A percentile compares a stretch with the other conserved stretches of the same genome.
Conservation (phyloP, 208 protist species). For the Crithidia fasciculata region DNA sequence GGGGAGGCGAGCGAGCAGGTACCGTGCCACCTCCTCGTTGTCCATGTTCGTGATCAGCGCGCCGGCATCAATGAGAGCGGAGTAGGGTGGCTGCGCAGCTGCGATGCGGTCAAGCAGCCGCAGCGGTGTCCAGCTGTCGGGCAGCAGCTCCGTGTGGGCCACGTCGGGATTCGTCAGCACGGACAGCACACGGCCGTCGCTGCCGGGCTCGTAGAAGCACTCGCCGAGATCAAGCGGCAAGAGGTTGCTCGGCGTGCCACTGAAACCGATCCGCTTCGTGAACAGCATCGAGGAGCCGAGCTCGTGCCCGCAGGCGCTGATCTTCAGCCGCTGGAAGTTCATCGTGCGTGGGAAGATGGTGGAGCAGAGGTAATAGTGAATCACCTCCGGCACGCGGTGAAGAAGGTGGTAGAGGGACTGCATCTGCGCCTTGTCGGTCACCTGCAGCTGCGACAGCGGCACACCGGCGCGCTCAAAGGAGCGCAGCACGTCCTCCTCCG, state of each 20-base stretch:
- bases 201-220: constrained; percentile 94
- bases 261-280: constrained; percentile 93
- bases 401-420: constrained; percentile 63
- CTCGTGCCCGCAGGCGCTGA: constrained; percentile 95
- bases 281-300: constrained; percentile 95
- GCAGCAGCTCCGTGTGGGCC: constrained; percentile 60
- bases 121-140: constrained; percentile 88
- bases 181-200: constrained; percentile 93
- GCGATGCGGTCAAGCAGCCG: constrained; percentile 91
- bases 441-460: constrained; percentile 89
- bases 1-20: constrained; percentile 78
- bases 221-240: constrained; percentile 93
- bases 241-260: constrained; percentile 94
- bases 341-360: constrained; percentile 88
- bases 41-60: constrained; percentile 96
- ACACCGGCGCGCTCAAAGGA: constrained; percentile 56
- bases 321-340: constrained; percentile 92
- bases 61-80: constrained; percentile 96
- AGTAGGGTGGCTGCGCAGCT: constrained; percentile 69
- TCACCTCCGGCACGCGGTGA: constrained; percentile 74
- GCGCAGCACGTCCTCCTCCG: constrained; percentile 28
- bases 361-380: constrained; percentile 89
- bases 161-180: constrained; percentile 90
- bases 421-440: constrained; percentile 73
- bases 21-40: constrained; percentile 92